Conservation (phyloP, 208 protist species). For the Leishmania tropica region DNA sequence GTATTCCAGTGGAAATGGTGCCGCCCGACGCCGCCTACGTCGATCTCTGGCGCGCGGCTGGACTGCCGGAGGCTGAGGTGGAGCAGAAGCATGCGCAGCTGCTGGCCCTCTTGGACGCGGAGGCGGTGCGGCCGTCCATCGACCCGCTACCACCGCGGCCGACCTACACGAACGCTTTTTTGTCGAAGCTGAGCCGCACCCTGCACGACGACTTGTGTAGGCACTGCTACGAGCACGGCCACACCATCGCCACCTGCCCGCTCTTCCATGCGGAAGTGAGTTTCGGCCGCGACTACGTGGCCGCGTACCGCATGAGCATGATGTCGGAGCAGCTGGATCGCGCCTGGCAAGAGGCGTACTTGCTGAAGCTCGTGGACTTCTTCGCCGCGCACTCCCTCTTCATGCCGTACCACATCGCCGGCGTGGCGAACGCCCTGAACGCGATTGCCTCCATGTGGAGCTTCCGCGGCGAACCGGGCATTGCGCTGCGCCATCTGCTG, state of each 20-base stretch:
- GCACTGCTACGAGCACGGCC: conserved; percentile 76
- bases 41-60: conserved; percentile 70
- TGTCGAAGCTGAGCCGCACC: conserved; percentile 47
- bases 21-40: conserved; percentile 43
- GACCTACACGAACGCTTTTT: conserved; percentile 61
- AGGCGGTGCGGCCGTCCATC: conserved; percentile 53
- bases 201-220: conserved; percentile 82
- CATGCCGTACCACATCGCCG: conserved; percentile 89
- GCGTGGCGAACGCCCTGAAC: conserved; percentile 80
- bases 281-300: conserved; percentile 87
- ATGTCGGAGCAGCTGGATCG: conserved; percentile 83
- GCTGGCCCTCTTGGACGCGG: conserved; percentile 56
- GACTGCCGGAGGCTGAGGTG: conserved; percentile 49
- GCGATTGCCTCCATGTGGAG: conserved; percentile 87
- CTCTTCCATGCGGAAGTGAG: conserved; percentile 84
- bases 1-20: conserved; percentile 69
- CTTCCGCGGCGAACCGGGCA: conserved; percentile 79
- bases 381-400: conserved; percentile 51
- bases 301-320: conserved; percentile 89
- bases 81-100: conserved; percentile 45
- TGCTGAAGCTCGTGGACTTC: conserved; percentile 78
- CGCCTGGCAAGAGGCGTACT: conserved; percentile 79
- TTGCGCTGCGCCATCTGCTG: conserved; percentile 73
- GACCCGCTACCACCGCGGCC: conserved; percentile 45
- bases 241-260: conserved; percentile 68